Evolutionary conservation across 2,329 filamentous ascomycete species (phyloP).

Genomic region (Graphium sp.): DNA sequence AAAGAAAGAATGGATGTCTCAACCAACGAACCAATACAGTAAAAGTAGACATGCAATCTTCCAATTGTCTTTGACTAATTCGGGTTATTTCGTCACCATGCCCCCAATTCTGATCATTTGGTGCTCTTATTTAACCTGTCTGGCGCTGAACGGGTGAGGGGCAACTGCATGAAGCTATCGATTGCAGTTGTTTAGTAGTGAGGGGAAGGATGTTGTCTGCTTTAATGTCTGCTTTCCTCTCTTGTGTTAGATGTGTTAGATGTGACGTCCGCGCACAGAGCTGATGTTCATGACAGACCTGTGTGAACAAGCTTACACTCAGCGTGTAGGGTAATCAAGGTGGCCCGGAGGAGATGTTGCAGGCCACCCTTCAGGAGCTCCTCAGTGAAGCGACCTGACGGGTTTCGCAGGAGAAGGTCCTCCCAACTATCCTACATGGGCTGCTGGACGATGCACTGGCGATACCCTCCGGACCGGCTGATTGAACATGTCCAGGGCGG

Average conservation of each 20-base stretch:
- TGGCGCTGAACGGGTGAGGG: too few species aligned
- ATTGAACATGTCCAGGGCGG: slow-evolving; percentile 15
- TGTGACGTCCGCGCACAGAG: neutral
- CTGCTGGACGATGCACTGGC: slow-evolving; percentile 18
- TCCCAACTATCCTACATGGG: slow-evolving; percentile 21
- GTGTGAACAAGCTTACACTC: slow-evolving; percentile 25
- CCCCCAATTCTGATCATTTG: too few species aligned
- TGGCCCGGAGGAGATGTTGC: slow-evolving; percentile 16
- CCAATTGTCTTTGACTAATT: too few species aligned
- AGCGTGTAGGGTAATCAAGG: slow-evolving; percentile 21
- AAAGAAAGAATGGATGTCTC: too few species aligned
- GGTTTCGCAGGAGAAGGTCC: slow-evolving; percentile 18
- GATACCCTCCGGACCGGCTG: slow-evolving; percentile 11
- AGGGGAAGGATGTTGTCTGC: slow-evolving; percentile 19
- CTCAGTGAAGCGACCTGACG: slow-evolving; percentile 16
- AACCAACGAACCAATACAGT: too few species aligned
- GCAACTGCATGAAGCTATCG: too few species aligned
- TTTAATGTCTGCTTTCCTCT: slow-evolving; percentile 18
- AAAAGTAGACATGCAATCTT: too few species aligned
- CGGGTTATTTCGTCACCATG: too few species aligned
- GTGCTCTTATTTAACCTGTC: too few species aligned
- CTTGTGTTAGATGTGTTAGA: too few species aligned
- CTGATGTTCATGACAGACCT: slow-evolving; percentile 11
- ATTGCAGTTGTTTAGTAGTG: slow-evolving; percentile 6
- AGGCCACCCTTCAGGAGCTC: slow-evolving; percentile 19